A percentile compares a stretch with the other conserved stretches of the same genome.
These are phyloP conservation scores for Grammothele lineata DNA, from an alignment of 768 basidiomycete genomes.

Conservation along the genomic window DNA sequence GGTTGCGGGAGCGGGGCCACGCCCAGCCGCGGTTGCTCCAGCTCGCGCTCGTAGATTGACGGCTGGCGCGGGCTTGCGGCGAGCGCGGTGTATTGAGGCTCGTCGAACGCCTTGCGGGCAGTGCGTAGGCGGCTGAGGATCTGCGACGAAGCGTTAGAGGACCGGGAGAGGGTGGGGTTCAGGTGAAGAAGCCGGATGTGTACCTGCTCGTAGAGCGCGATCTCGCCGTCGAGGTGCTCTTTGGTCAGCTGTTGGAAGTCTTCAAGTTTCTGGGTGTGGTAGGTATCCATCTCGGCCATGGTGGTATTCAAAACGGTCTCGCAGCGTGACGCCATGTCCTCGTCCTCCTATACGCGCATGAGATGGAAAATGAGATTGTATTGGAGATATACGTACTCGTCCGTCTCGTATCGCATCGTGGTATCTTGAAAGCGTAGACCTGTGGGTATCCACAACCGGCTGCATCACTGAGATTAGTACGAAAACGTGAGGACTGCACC, in stretches of 20 bases:
- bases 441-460: slow-evolving; percentile 74
- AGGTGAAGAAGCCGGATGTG: neutral
- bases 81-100: slow-evolving; percentile 45
- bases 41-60: slow-evolving; percentile 74
- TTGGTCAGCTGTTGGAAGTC: slow-evolving; percentile 57
- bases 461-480: too few species aligned
- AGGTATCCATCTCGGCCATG: slow-evolving; percentile 83
- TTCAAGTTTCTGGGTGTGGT: slow-evolving; percentile 69
- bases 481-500: too few species aligned
- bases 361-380: neutral
- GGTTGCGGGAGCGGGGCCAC: slow-evolving; percentile 61
- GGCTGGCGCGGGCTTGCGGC: slow-evolving; percentile 50
- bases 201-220: slow-evolving; percentile 70
- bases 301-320: slow-evolving; percentile 88
- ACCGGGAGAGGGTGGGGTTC: neutral
- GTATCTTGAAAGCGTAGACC: slow-evolving; percentile 63
- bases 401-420: slow-evolving; percentile 43
- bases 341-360: slow-evolving; percentile 42
- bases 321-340: slow-evolving; percentile 67
- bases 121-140: slow-evolving; percentile 53
- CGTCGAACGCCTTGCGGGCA: slow-evolving; percentile 53
- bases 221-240: slow-evolving; percentile 77
- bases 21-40: slow-evolving; percentile 47
- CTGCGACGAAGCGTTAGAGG: slow-evolving; percentile 32
- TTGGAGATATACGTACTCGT: slow-evolving; percentile 23